These are phyloP conservation scores for Fraxinus angustifolia DNA, from an alignment of 305 asterid species.

Conservation along the genomic window DNA sequence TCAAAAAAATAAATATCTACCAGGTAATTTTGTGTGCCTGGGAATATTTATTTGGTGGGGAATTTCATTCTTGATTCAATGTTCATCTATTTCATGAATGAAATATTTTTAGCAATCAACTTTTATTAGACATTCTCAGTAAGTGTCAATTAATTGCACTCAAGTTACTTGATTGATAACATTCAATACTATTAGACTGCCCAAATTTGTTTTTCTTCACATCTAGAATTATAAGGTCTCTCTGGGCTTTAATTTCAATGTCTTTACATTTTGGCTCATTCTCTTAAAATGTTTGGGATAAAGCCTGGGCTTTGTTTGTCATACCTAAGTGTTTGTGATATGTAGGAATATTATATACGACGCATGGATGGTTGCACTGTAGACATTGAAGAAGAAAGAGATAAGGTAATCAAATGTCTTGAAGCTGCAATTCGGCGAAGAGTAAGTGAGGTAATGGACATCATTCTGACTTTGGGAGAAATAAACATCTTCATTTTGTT, in stretches of 20 bases:
- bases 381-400: slow-evolving; percentile 61
- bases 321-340: neutral
- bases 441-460: slow-evolving; percentile 66
- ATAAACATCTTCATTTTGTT: neutral
- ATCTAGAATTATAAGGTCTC: neutral
- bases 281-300: neutral
- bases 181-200: neutral
- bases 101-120: neutral
- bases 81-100: neutral
- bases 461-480: neutral
- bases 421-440: slow-evolving; percentile 90
- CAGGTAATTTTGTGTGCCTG: neutral
- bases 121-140: neutral
- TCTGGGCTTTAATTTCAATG: neutral
- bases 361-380: slow-evolving; percentile 76
- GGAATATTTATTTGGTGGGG: neutral
- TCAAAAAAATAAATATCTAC: neutral
- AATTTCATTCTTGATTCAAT: neutral
- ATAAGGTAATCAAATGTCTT: slow-evolving; percentile 75
- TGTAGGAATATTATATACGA: slow-evolving; percentile 78
- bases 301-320: neutral
- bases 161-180: neutral
- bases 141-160: neutral
- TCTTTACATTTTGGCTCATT: neutral
- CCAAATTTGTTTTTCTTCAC: neutral